A percentile compares a stretch with the other conserved stretches of the same genome.
These are phyloP conservation scores for Ascoidea rubescens DNA, from an alignment of 805 yeast genomes.

Conservation along the genomic window DNA sequence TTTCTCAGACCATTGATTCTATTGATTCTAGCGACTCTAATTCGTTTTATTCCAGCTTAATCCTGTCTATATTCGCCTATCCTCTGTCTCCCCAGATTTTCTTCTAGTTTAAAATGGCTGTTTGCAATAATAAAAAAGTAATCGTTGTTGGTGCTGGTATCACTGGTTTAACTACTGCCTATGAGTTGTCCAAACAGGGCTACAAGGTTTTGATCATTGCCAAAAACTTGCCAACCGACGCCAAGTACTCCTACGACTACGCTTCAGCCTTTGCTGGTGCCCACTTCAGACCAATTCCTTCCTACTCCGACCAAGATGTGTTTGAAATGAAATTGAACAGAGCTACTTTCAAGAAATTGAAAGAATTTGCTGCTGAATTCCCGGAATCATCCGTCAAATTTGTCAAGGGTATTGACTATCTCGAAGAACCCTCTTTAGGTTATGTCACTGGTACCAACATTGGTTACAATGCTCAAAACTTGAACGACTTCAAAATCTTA, in stretches of 20 bases:
- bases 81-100: too few relatives aligned
- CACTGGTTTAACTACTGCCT: conserved; percentile 41
- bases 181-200: conserved; percentile 18
- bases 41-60: too few relatives aligned
- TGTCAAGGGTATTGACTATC: conserved; percentile 40
- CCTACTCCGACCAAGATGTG: conserved; percentile 24
- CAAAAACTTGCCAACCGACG: conserved; percentile 28
- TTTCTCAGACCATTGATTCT: too few relatives aligned
- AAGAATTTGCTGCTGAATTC: conserved; percentile 6
- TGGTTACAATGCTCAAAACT: conserved; percentile 25
- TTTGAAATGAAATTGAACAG: conserved; percentile 35
- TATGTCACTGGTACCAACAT: conserved; percentile 19
- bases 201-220: conserved; percentile 34
- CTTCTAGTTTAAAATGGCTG: neutral
- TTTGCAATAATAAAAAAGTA: neutral
- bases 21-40: too few relatives aligned
- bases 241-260: conserved; percentile 22
- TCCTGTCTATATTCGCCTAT: too few relatives aligned
- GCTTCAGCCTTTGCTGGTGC: conserved; percentile 78
- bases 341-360: conserved; percentile 32
- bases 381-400: conserved; percentile 26
- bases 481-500: conserved; percentile 13
- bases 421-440: conserved; percentile 31
- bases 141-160: conserved; percentile 49
- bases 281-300: conserved; percentile 60